Evolutionary conservation across 108 stramenopile genomes (phyloP).

Genomic region (Discostella stelligeroides): DNA sequence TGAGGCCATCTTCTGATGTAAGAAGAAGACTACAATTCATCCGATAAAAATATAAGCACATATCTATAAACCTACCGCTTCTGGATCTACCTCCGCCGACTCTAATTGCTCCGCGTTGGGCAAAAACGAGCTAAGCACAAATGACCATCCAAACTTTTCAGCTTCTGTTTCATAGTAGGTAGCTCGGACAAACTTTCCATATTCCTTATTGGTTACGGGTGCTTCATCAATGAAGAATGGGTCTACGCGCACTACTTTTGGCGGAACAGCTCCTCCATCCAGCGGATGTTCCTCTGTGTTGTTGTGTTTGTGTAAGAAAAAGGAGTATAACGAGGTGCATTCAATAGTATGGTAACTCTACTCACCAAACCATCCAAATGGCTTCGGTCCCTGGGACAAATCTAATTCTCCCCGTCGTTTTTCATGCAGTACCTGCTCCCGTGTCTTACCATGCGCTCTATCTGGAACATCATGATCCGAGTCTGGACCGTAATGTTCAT

Average conservation of each 20-base stretch:
- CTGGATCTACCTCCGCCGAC: conserved; percentile 73
- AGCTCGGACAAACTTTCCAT: conserved; percentile 89
- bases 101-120: conserved; percentile 53
- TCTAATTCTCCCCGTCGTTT: conserved; percentile 59
- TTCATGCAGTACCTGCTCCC: conserved; percentile 66
- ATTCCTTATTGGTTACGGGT: conserved; percentile 87
- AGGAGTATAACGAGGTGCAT: neutral
- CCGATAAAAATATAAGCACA: conserved; percentile 44
- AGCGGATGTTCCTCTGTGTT: conserved; percentile 65
- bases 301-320: conserved; percentile 6
- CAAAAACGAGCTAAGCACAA: conserved; percentile 85
- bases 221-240: conserved; percentile 85
- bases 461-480: conserved; percentile 65
- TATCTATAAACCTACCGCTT: conserved; percentile 44
- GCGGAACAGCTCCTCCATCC: conserved; percentile 81
- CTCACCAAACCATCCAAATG: conserved; percentile 66
- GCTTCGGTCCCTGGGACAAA: conserved; percentile 60
- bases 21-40: too few relatives aligned
- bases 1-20: neutral
- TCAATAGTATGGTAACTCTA: neutral
- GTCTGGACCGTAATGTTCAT: conserved; percentile 49
- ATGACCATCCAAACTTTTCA: conserved; percentile 94
- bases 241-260: conserved; percentile 78
- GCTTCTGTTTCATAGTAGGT: conserved; percentile 94
- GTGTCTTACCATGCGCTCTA: conserved; percentile 46